Conservation (phyloP, 768 basidiomycete genomes). For the Hygrocybe coccinea region DNA sequence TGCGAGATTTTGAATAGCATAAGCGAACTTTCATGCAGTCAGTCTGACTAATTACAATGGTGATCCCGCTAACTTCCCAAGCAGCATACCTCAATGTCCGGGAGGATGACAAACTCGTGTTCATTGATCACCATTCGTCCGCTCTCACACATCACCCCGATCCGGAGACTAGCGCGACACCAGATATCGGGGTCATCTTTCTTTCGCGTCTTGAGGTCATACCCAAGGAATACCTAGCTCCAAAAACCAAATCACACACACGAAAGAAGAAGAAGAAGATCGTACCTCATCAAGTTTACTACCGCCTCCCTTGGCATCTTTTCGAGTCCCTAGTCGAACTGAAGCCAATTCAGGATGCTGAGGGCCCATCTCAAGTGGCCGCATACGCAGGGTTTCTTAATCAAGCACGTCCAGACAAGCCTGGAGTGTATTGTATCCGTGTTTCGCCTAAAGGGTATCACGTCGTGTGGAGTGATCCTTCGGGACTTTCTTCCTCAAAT, state of each 20-base stretch:
- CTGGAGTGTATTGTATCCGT: constrained; percentile 4
- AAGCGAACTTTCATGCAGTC: not conserved
- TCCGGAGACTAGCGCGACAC: not conserved
- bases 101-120: constrained; percentile 1
- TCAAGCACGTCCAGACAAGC: constrained; percentile 10
- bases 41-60: not conserved
- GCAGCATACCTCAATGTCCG: not conserved
- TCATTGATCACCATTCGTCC: too few species aligned
- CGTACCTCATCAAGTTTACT: not conserved
- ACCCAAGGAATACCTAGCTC: not conserved
- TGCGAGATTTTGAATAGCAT: constrained; percentile 1
- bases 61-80: not conserved
- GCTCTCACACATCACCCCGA: too few species aligned
- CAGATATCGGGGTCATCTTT: constrained; percentile 3
- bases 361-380: constrained; percentile 4
- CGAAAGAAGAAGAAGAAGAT: not conserved
- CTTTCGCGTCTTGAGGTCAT: not conserved
- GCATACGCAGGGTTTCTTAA: constrained; percentile 8
- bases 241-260: not conserved
- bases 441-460: constrained; percentile 1
- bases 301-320: constrained; percentile 4
- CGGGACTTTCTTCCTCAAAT: not conserved
- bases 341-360: not conserved
- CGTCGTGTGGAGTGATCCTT: constrained; percentile 5
- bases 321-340: constrained; percentile 4